phyloP scores from a whole-genome alignment of 768 basidiomycete species.

The Pulveroboletus sp. region DNA sequence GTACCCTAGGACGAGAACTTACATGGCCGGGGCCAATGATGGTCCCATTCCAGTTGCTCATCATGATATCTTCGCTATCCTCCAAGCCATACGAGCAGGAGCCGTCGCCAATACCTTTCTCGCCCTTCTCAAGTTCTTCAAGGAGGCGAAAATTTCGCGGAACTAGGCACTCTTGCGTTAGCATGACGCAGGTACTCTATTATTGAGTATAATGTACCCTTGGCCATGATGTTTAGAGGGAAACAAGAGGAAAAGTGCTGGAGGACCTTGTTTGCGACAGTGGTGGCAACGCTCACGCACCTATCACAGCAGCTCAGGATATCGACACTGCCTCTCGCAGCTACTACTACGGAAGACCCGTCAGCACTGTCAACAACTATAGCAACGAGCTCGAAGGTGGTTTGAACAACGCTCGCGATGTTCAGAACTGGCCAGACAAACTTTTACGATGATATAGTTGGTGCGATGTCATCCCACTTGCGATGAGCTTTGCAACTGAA shows the following conservation, averaged over 20 bases:
- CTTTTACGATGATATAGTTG: slow-evolving; percentile 88
- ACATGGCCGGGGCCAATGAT: slow-evolving; percentile 99
- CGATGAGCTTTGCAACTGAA: slow-evolving; percentile 7
- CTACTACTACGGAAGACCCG: background rate
- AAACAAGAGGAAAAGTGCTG: slow-evolving; percentile 7
- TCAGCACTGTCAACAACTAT: slow-evolving; percentile 13
- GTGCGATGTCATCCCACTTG: slow-evolving; percentile 44
- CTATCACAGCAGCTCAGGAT: slow-evolving; percentile 11
- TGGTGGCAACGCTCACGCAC: background rate
- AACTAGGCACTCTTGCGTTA: slow-evolving; percentile 46
- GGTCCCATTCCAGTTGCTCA: slow-evolving; percentile 98
- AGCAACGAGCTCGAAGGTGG: slow-evolving; percentile 7
- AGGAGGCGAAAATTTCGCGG: slow-evolving; percentile 95
- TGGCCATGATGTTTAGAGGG: slow-evolving; percentile 40
- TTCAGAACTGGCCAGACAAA: slow-evolving; percentile 65
- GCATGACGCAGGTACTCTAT: background rate
- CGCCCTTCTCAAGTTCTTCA: slow-evolving; percentile 98
- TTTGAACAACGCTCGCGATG: slow-evolving; percentile 39
- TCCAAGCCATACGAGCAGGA: slow-evolving; percentile 96
- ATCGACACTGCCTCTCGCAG: slow-evolving; percentile 31
- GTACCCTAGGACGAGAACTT: slow-evolving; percentile 28
- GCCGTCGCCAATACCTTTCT: slow-evolving; percentile 98
- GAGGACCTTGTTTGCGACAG: background rate
- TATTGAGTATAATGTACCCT: slow-evolving; percentile 35
- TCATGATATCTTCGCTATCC: slow-evolving; percentile 93